phyloP scores from a whole-genome alignment of 768 basidiomycete species.

The Phylloporus sp. region DNA sequence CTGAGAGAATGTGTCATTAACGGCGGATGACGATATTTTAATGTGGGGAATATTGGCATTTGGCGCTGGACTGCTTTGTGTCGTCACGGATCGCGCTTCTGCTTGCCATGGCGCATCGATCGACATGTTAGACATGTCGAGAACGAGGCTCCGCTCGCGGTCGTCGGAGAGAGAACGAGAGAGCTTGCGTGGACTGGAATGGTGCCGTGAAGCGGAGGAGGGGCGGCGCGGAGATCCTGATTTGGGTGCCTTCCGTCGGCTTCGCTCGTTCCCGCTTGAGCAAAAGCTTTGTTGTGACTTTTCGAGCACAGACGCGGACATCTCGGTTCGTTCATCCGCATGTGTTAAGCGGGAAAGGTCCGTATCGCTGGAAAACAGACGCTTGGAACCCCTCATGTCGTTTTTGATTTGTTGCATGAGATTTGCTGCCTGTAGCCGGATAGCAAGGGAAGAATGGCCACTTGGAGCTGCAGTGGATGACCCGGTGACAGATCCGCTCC shows the following conservation, averaged over 20 bases:
- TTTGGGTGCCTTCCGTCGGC: conserved; percentile 19
- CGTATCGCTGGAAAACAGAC: conserved; percentile 64
- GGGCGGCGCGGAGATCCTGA: conserved; percentile 30
- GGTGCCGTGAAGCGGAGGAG: conserved; percentile 33
- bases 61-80: conserved; percentile 2
- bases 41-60: conserved; percentile 22
- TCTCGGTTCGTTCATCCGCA: conserved; percentile 13
- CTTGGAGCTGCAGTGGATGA: conserved; percentile 31
- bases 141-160: conserved; percentile 36
- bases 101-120: conserved; percentile 35
- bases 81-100: conserved; percentile 15
- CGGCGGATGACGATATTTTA: conserved; percentile 26
- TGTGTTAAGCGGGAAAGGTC: conserved; percentile 43
- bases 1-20: conserved; percentile 25
- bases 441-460: conserved; percentile 57
- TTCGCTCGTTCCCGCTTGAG: conserved; percentile 32
- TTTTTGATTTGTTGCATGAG: conserved; percentile 84
- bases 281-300: conserved; percentile 21
- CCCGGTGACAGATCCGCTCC: conserved; percentile 21
- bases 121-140: conserved; percentile 42
- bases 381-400: conserved; percentile 66
- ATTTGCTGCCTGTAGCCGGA: conserved; percentile 70
- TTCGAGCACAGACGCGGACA: conserved; percentile 8
- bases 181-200: conserved; percentile 42
- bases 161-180: conserved; percentile 39